A percentile compares a stretch with the other conserved stretches of the same genome.
These are phyloP conservation scores for Aethionema arabicum DNA, from an alignment of 345 rosid species.

Conservation along the genomic window DNA sequence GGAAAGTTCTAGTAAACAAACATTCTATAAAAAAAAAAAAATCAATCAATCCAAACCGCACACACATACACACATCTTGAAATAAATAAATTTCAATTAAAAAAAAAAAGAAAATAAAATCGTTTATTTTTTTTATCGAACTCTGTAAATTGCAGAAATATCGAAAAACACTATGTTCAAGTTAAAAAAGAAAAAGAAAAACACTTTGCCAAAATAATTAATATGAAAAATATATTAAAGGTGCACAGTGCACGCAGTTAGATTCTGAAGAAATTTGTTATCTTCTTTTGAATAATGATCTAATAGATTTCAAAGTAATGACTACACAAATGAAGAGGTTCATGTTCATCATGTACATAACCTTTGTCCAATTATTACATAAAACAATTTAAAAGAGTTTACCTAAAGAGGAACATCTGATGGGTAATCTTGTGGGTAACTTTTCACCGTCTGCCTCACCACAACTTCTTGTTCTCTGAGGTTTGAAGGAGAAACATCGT, in stretches of 20 bases:
- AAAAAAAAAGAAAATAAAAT: too few relatives aligned
- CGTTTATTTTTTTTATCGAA: too few relatives aligned
- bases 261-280: constrained; percentile 6
- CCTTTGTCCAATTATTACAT: constrained; percentile 18
- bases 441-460: constrained; percentile 53
- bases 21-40: too few relatives aligned
- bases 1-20: too few relatives aligned
- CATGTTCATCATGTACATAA: neutral
- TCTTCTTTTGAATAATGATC: constrained; percentile 5
- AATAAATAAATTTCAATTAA: too few relatives aligned
- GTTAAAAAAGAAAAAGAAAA: too few relatives aligned
- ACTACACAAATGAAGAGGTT: neutral
- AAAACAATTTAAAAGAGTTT: neutral
- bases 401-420: constrained; percentile 57
- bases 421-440: constrained; percentile 71
- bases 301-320: constrained; percentile 3
- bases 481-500: constrained; percentile 63
- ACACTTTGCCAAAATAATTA: too few relatives aligned
- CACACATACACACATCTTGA: too few relatives aligned
- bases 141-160: too few relatives aligned
- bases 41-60: too few relatives aligned
- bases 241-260: neutral
- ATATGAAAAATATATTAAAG: too few relatives aligned
- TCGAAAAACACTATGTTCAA: too few relatives aligned
- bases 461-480: constrained; percentile 63